phyloP scores from a whole-genome alignment of 2,329 filamentous ascomycete species.

The Pseudocercospora eumusae region DNA sequence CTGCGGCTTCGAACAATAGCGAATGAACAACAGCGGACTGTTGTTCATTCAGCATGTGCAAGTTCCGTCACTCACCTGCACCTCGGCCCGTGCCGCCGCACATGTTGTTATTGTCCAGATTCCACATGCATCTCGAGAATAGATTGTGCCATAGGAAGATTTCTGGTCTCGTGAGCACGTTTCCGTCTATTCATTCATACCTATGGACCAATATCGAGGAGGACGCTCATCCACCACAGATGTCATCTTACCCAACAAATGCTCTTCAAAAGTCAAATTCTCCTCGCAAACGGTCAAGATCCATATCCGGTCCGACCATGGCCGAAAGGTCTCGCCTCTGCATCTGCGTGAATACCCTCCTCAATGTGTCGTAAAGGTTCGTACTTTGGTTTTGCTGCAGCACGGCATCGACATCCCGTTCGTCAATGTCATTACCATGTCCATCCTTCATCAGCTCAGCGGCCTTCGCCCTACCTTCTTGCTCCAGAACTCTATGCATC shows the following conservation, averaged over 20 bases:
- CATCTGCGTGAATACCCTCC: slow-evolving; percentile 97
- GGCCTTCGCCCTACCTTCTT: slow-evolving; percentile 78
- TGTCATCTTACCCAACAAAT: background rate
- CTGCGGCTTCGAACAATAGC: background rate
- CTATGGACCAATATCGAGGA: background rate
- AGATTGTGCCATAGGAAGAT: background rate
- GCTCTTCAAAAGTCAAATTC: slow-evolving; percentile 77
- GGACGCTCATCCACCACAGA: background rate
- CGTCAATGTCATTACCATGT: slow-evolving; percentile 54
- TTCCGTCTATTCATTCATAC: background rate
- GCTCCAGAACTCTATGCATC: slow-evolving; percentile 94
- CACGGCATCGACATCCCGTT: slow-evolving; percentile 80
- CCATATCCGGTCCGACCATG: slow-evolving; percentile 83
- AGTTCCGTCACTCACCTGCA: background rate
- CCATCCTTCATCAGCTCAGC: slow-evolving; percentile 73
- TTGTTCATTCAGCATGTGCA: background rate
- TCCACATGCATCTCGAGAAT: background rate
- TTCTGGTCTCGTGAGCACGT: background rate
- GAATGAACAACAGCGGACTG: background rate
- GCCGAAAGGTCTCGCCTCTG: slow-evolving; percentile 83
- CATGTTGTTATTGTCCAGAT: background rate
- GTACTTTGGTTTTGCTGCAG: slow-evolving; percentile 94
- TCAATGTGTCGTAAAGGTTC: slow-evolving; percentile 90
- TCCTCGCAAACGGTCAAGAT: slow-evolving; percentile 82
- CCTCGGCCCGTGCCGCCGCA: background rate